These are phyloP conservation scores for Fusarium oxysporum DNA, from an alignment of 2,329 filamentous ascomycete genomes.

Conservation along the genomic window DNA sequence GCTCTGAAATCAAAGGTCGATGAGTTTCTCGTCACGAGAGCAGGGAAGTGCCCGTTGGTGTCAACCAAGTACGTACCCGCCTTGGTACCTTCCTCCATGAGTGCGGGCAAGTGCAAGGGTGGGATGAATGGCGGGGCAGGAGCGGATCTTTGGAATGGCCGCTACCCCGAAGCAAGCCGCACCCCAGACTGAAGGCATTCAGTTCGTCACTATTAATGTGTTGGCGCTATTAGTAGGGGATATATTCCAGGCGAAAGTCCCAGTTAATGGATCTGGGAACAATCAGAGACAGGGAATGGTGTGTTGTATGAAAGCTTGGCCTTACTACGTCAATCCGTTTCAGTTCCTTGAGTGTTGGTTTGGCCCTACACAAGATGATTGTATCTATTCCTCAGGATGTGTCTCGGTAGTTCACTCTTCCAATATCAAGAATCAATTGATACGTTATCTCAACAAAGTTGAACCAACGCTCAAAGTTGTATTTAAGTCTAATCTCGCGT, in stretches of 20 bases:
- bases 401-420: background rate
- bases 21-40: slow-evolving; percentile 26
- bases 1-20: slow-evolving; percentile 5
- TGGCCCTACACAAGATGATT: background rate
- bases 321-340: background rate
- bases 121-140: slow-evolving; percentile 22
- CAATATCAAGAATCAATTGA: background rate
- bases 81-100: background rate
- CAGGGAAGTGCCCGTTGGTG: slow-evolving; percentile 6
- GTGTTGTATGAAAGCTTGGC: background rate
- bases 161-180: slow-evolving; percentile 36
- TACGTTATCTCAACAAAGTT: background rate
- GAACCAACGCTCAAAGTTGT: background rate
- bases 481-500: background rate
- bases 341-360: background rate
- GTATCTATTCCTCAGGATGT: background rate
- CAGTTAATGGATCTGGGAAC: background rate
- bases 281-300: background rate
- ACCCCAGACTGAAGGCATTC: background rate
- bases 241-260: background rate
- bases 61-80: slow-evolving; percentile 7
- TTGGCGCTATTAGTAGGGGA: background rate
- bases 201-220: background rate
- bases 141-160: slow-evolving; percentile 46
- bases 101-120: slow-evolving; percentile 3